phyloP scores from a whole-genome alignment of 257 asterid genomes.

The Ophiorrhiza pumila region DNA sequence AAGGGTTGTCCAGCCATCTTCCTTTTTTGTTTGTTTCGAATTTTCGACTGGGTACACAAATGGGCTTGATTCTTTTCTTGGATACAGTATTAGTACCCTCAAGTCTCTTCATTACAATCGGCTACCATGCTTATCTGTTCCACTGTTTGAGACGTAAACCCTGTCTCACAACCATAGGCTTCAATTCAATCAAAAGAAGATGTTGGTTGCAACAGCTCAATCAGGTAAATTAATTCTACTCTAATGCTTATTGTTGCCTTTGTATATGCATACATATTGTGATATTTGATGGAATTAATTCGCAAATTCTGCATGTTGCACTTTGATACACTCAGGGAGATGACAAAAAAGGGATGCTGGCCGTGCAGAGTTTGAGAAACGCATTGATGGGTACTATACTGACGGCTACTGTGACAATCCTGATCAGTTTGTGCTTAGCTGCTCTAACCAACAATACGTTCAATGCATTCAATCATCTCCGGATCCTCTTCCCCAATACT shows the following conservation, averaged over 20 bases:
- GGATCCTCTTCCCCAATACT: too few species aligned
- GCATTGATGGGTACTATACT: constrained; percentile 67
- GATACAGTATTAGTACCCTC: constrained; percentile 64
- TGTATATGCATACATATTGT: too few species aligned
- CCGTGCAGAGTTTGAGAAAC: constrained; percentile 73
- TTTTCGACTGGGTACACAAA: too few species aligned
- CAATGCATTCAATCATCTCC: constrained; percentile 42
- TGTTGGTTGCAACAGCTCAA: constrained; percentile 54
- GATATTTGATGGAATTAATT: too few species aligned
- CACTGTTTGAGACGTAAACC: constrained; percentile 51
- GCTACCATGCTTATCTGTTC: constrained; percentile 73
- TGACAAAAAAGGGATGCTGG: constrained; percentile 67
- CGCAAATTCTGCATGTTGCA: too few species aligned
- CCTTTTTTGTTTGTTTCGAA: too few species aligned
- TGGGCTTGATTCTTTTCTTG: constrained; percentile 30
- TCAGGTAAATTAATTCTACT: too few species aligned
- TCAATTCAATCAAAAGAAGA: constrained; percentile 48
- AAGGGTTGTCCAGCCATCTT: too few species aligned
- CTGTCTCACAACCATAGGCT: constrained; percentile 47
- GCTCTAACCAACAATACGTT: constrained; percentile 68
- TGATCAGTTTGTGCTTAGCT: constrained; percentile 45
- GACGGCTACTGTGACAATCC: constrained; percentile 52
- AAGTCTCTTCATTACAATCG: constrained; percentile 63
- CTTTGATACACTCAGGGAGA: too few species aligned
- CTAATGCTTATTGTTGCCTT: too few species aligned